Evolutionary conservation across 768 basidiomycete species (phyloP).

Genomic region (Crepidotus variabilis): DNA sequence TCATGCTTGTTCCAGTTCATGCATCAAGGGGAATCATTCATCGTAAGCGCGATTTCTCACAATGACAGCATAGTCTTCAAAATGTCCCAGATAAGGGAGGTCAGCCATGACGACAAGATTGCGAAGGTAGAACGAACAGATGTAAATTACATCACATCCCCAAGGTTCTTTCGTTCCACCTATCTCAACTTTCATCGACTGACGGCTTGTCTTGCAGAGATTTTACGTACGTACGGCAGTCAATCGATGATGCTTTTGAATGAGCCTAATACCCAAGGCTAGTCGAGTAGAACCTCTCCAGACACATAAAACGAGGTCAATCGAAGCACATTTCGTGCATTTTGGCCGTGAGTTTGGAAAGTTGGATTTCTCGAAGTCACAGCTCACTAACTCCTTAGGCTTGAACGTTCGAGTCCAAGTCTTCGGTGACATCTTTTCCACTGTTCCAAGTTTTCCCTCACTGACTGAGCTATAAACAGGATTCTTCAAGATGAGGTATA

Average conservation of each 20-base stretch:
- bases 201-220: constrained; percentile 41
- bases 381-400: constrained; percentile 31
- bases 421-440: constrained; percentile 50
- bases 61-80: not conserved
- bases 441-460: not conserved
- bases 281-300: constrained; percentile 78
- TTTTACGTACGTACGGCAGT: constrained; percentile 53
- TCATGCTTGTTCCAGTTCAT: constrained; percentile 55
- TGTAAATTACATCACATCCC: constrained; percentile 80
- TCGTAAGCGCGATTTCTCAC: constrained; percentile 41
- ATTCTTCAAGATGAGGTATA: constrained; percentile 74
- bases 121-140: constrained; percentile 71
- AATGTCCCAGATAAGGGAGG: constrained; percentile 58
- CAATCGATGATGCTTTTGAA: not conserved
- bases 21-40: constrained; percentile 80
- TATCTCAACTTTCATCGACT: not conserved
- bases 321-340: constrained; percentile 55
- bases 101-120: constrained; percentile 73
- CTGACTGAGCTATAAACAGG: constrained; percentile 34
- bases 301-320: constrained; percentile 68
- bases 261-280: constrained; percentile 6
- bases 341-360: constrained; percentile 61
- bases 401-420: constrained; percentile 66
- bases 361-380: not conserved
- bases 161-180: constrained; percentile 39